Conservation (phyloP, 2,329 filamentous ascomycete genomes). For the Colletotrichum liriopes region DNA sequence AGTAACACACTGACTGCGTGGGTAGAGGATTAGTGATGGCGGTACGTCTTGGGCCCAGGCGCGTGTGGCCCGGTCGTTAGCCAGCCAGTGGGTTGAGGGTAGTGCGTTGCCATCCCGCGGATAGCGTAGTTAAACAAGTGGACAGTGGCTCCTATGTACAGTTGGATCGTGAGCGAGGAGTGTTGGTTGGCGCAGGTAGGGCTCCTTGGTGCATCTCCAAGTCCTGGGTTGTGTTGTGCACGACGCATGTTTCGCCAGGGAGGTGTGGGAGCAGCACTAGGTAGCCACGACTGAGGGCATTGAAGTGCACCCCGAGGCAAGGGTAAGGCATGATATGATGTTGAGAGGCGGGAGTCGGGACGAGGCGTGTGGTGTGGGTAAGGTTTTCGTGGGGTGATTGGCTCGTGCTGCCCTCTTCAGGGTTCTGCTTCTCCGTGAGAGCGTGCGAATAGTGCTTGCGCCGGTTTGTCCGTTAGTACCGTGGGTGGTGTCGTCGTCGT, state of each 20-base stretch:
- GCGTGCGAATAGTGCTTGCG: conserved; percentile 32
- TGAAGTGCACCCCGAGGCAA: neutral
- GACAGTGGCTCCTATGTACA: conserved; percentile 7
- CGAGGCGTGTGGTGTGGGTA: conserved; percentile 35
- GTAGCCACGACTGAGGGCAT: neutral
- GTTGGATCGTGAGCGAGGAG: neutral
- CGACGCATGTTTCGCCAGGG: conserved; percentile 37
- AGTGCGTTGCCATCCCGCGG: conserved; percentile 38
- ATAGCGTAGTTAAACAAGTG: conserved; percentile 27
- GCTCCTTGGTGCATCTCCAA: conserved; percentile 16
- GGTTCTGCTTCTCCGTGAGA: conserved; percentile 31
- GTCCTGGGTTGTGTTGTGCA: neutral
- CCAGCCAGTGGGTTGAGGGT: conserved; percentile 25
- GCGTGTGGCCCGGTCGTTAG: conserved; percentile 16
- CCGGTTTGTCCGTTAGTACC: conserved; percentile 6
- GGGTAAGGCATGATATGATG: neutral
- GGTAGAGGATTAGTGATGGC: neutral
- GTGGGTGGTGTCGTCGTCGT: conserved; percentile 1
- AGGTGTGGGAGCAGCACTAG: conserved; percentile 16
- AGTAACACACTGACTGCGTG: neutral
- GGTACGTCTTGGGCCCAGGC: conserved; percentile 14
- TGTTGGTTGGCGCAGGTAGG: conserved; percentile 28
- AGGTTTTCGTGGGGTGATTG: conserved; percentile 37
- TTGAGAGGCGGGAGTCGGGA: conserved; percentile 11
- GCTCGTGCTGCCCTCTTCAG: conserved; percentile 19